Conservation (phyloP, 2,329 filamentous ascomycete genomes). For the Fusarium sp. region DNA sequence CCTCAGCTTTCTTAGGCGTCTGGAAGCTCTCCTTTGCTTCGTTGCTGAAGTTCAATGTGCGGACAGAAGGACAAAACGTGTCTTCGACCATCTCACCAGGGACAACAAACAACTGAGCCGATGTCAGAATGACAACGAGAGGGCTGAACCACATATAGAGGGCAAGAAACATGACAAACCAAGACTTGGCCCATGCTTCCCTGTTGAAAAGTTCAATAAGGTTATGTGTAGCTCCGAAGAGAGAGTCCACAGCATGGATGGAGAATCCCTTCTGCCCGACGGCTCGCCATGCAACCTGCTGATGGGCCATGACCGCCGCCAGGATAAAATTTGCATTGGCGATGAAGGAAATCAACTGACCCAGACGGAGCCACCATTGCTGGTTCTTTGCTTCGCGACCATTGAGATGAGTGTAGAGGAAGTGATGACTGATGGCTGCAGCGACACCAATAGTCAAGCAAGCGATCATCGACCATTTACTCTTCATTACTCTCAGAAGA, state of each 20-base stretch:
- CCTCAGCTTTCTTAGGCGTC: slow-evolving; percentile 2
- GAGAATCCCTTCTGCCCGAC: slow-evolving; percentile 26
- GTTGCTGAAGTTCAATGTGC: slow-evolving; percentile 43
- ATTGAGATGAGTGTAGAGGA: slow-evolving; percentile 22
- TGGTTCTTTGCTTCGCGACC: slow-evolving; percentile 23
- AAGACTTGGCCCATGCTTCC: slow-evolving; percentile 42
- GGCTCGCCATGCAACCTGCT: slow-evolving; percentile 31
- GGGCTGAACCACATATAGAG: slow-evolving; percentile 42
- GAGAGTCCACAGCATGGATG: slow-evolving; percentile 31
- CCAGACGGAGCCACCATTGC: slow-evolving; percentile 31
- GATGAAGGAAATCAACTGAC: slow-evolving; percentile 27
- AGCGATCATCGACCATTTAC: slow-evolving; percentile 33
- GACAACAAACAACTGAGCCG: slow-evolving; percentile 33
- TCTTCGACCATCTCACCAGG: slow-evolving; percentile 6
- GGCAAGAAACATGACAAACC: slow-evolving; percentile 42
- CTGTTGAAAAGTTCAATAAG: slow-evolving; percentile 32
- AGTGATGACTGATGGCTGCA: slow-evolving; percentile 17
- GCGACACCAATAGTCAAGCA: slow-evolving; percentile 21
- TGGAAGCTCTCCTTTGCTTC: slow-evolving; percentile 30
- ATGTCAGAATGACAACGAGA: slow-evolving; percentile 38
- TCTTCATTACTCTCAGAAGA: slow-evolving; percentile 20
- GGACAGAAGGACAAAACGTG: slow-evolving; percentile 28
- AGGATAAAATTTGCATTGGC: slow-evolving; percentile 35
- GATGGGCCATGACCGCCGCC: slow-evolving; percentile 27
- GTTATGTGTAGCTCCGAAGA: slow-evolving; percentile 36